These are phyloP conservation scores for Populus deltoides DNA, from an alignment of 345 rosid species.

Conservation along the genomic window DNA sequence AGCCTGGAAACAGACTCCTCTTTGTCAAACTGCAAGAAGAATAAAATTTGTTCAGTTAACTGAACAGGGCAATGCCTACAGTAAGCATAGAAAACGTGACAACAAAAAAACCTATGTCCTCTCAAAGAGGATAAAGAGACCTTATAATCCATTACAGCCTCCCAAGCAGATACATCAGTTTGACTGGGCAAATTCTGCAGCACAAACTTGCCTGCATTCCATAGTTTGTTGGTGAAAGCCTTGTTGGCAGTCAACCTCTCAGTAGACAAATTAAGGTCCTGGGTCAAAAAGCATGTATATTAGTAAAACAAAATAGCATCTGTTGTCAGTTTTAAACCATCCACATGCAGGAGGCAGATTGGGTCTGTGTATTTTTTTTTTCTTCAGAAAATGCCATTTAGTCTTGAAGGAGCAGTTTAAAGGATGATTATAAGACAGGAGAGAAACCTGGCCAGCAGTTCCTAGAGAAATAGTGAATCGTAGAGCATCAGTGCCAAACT, in stretches of 20 bases:
- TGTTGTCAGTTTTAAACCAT: slow-evolving; percentile 12
- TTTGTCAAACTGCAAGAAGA: slow-evolving; percentile 56
- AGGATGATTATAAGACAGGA: slow-evolving; percentile 16
- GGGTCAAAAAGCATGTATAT: slow-evolving; percentile 24
- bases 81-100: background rate
- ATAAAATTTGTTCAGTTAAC: slow-evolving; percentile 9
- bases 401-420: slow-evolving; percentile 3
- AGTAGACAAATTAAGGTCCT: slow-evolving; percentile 91
- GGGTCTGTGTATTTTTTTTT: background rate
- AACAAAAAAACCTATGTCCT: background rate
- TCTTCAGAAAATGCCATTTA: background rate
- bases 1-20: slow-evolving; percentile 58
- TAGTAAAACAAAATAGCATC: slow-evolving; percentile 17
- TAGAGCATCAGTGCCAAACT: slow-evolving; percentile 92
- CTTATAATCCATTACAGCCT: slow-evolving; percentile 54
- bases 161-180: slow-evolving; percentile 71
- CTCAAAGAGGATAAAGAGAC: slow-evolving; percentile 34
- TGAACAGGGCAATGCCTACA: background rate
- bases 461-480: slow-evolving; percentile 88
- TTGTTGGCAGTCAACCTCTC: slow-evolving; percentile 95
- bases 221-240: slow-evolving; percentile 91
- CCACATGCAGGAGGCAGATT: slow-evolving; percentile 5
- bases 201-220: slow-evolving; percentile 99
- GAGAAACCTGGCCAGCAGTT: slow-evolving; percentile 95
- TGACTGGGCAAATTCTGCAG: slow-evolving; percentile 78